Evolutionary conservation across 192 early-diverging fungal species (phyloP).

Genomic region (Dissophora ornata): DNA sequence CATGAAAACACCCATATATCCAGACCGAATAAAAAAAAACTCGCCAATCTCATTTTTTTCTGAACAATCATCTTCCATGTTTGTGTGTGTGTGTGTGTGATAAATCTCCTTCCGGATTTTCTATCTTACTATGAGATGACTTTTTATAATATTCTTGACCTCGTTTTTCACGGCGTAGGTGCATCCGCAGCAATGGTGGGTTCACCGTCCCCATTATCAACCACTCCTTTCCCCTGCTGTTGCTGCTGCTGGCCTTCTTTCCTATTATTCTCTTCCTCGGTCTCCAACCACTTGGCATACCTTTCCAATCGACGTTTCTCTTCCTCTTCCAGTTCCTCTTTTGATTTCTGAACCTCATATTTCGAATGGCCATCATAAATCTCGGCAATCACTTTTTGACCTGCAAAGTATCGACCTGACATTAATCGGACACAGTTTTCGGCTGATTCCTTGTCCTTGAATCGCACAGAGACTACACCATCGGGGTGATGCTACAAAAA

Average conservation of each 20-base stretch:
- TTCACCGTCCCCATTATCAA: not conserved
- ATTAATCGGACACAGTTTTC: slow-evolving; percentile 86
- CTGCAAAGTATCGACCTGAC: slow-evolving; percentile 93
- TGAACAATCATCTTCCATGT: no score
- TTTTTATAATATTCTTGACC: no score
- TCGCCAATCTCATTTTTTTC: no score
- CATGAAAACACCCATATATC: no score
- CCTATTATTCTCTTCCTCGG: slow-evolving; percentile 35
- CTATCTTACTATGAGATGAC: no score
- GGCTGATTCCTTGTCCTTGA: slow-evolving; percentile 83
- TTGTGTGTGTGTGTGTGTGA: no score
- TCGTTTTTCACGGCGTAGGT: no score
- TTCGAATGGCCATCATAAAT: slow-evolving; percentile 87
- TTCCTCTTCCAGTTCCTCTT: slow-evolving; percentile 76
- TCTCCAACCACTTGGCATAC: slow-evolving; percentile 92
- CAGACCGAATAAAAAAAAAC: no score
- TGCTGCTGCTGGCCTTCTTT: not conserved
- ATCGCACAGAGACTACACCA: slow-evolving; percentile 90
- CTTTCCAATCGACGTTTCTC: slow-evolving; percentile 82
- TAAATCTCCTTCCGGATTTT: no score
- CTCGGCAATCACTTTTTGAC: slow-evolving; percentile 78
- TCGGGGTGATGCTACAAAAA: slow-evolving; percentile 72
- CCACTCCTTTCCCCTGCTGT: not conserved
- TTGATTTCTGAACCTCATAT: slow-evolving; percentile 70
- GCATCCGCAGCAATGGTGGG: slow-evolving; percentile 26